Evolutionary conservation across 345 rosid species (phyloP).

Genomic region (Syzygium aromaticum): DNA sequence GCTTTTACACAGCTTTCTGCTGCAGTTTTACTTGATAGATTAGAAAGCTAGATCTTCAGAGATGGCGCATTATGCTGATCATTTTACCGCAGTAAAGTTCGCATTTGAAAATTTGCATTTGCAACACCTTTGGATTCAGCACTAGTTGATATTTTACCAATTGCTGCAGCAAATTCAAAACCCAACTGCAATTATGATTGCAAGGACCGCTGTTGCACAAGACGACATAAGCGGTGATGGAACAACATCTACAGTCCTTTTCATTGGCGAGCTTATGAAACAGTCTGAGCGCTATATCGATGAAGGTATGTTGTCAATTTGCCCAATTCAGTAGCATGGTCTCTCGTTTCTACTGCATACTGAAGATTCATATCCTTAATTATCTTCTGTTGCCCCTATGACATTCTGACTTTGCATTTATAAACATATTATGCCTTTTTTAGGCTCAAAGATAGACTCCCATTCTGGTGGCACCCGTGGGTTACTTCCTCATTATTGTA

Average conservation of each 20-base stretch:
- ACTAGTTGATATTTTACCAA: constrained; percentile 6
- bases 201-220: constrained; percentile 98
- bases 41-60: not conserved
- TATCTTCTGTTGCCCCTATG: not conserved
- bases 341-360: not conserved
- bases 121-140: not conserved
- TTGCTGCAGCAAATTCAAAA: constrained; percentile 90
- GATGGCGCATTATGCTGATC: not conserved
- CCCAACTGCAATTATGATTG: constrained; percentile 98
- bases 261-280: constrained; percentile 97
- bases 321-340: not conserved
- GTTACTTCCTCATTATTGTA: not conserved
- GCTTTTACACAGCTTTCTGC: not conserved
- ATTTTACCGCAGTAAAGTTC: not conserved
- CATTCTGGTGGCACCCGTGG: not conserved
- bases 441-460: not conserved
- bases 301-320: constrained; percentile 49
- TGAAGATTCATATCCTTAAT: not conserved
- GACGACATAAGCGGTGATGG: constrained; percentile 98
- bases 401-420: not conserved
- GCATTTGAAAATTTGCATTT: not conserved
- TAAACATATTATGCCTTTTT: not conserved
- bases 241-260: constrained; percentile 88
- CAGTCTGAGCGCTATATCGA: constrained; percentile 96
- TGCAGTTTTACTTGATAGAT: not conserved